A percentile compares a stretch with the other conserved stretches of the same genome.
Conservation (phyloP, 139 green algal species). For the Chlorella sp. region DNA sequence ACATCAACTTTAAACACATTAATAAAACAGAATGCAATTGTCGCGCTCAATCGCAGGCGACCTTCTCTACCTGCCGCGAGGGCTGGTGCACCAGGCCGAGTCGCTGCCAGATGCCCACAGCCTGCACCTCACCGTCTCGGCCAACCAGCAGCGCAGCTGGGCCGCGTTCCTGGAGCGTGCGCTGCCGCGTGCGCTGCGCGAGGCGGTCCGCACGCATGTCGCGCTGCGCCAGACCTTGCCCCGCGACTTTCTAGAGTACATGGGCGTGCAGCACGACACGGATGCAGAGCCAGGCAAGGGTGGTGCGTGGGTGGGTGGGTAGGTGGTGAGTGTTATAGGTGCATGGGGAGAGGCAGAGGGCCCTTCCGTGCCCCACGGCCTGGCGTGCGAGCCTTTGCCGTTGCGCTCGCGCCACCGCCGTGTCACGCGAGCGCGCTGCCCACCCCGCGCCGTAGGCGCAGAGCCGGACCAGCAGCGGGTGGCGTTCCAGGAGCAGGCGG, state of each 20-base stretch:
- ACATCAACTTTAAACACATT: too few relatives aligned
- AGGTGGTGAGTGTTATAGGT: not conserved
- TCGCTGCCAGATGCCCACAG: slow-evolving; percentile 51
- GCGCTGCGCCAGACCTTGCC: slow-evolving; percentile 49
- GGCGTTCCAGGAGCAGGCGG: not conserved
- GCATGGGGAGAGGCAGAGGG: too few relatives aligned
- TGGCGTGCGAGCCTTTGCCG: not conserved
- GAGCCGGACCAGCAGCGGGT: not conserved
- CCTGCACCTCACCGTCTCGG: slow-evolving; percentile 78
- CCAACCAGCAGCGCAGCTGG: slow-evolving; percentile 54
- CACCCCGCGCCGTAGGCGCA: not conserved
- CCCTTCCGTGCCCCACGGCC: too few relatives aligned
- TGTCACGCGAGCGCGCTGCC: not conserved
- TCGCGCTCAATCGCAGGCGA: too few relatives aligned
- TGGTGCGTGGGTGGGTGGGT: not conserved
- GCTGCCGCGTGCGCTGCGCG: slow-evolving; percentile 47
- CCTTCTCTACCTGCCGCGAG: slow-evolving; percentile 76
- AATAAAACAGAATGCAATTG: too few relatives aligned
- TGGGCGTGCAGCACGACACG: slow-evolving; percentile 31
- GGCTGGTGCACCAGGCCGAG: slow-evolving; percentile 53
- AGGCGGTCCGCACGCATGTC: slow-evolving; percentile 38
- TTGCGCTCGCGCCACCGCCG: not conserved
- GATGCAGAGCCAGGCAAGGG: not conserved
- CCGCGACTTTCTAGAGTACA: slow-evolving; percentile 33
- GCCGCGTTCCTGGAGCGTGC: slow-evolving; percentile 42